Base-by-base conservation (phyloP, 2,329 filamentous ascomycete genomes). In the Mollisia scopiformis region DNA sequence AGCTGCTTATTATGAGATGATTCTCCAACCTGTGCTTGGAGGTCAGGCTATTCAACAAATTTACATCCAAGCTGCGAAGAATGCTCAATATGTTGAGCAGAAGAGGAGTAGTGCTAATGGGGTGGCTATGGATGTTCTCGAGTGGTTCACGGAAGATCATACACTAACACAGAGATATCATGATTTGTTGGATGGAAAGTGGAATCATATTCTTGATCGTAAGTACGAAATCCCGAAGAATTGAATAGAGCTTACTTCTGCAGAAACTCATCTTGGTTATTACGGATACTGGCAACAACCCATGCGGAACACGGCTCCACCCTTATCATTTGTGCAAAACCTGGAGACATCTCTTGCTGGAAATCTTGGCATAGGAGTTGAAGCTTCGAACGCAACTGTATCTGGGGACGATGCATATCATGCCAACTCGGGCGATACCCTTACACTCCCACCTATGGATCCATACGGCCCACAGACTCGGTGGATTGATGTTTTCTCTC, bases 371-470 rank as follows among this genome's bases (percentile, higher is more conserved):
- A 77, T 92, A 47, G 78, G 84, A 1, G 80, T 89, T 1, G 87
- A 91, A 70, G 87, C 84, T 1, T 83, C 80, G 62, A 89, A 90
- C 64, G 88, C 86, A 1, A 86, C 85, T 0, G 83, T 90, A 6
- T 86, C 87, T 0, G 88, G 88, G 25, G 88, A 90, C 64, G 87
- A 89, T 73, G 79, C 76, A 61, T 89, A 80, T 73, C 87, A 88
- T 69, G 75, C 79, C 23, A 86, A 84, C 69, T 79, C 82, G 5
- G 80, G 77, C 46, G 80, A 81, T 63, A 80, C 76, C 2, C 77
- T 89, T 3, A 79, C 80, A 0, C 75, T 88, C 3, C 83, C 83
- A 8, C 76, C 82, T 0, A 77, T 90, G 59, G 85, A 85, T 62
- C 83, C 81, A 0, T 89, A 87, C 59, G 84, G 85, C 1, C 78